Percentiles rank a stretch among this genome's conserved stretches.
These are phyloP conservation scores for Apiospora hydei DNA, from an alignment of 2,329 filamentous ascomycete genomes.

Conservation along the genomic window DNA sequence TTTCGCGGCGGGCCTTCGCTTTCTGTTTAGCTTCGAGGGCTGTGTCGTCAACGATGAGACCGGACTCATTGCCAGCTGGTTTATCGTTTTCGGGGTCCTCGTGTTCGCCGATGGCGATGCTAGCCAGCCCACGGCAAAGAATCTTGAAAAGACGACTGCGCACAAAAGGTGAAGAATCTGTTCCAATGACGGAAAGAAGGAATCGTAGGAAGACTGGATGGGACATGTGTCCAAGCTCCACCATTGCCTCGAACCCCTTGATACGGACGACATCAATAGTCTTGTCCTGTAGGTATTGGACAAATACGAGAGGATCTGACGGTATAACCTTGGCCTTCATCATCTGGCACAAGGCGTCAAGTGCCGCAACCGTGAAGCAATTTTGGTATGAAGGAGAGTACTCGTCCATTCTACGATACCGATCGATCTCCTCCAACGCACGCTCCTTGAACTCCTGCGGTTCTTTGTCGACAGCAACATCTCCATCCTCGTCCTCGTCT, in stretches of 20 bases:
- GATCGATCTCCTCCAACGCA: conserved; percentile 69
- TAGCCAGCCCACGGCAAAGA: conserved; percentile 66
- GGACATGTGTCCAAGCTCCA: conserved; percentile 68
- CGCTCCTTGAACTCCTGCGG: conserved; percentile 58
- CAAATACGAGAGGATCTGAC: conserved; percentile 60
- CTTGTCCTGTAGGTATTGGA: conserved; percentile 70
- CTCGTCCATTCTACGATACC: conserved; percentile 72
- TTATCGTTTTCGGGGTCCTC: conserved; percentile 40
- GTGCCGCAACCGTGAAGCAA: conserved; percentile 67
- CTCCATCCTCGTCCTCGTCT: conserved; percentile 52
- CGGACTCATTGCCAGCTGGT: conserved; percentile 43
- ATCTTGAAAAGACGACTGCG: conserved; percentile 66
- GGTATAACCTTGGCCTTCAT: conserved; percentile 71
- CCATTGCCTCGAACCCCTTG: conserved; percentile 69
- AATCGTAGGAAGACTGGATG: conserved; percentile 63
- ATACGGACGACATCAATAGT: conserved; percentile 69
- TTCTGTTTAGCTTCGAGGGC: conserved; percentile 54
- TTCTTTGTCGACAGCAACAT: conserved; percentile 48
- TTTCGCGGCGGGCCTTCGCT: conserved; percentile 55
- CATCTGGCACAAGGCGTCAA: conserved; percentile 66
- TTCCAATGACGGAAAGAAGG: conserved; percentile 64
- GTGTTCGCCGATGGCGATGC: conserved; percentile 69
- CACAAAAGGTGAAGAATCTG: conserved; percentile 69
- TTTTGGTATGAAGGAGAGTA: conserved; percentile 75
- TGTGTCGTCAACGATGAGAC: conserved; percentile 55